These are phyloP conservation scores for Coemansia sp. DNA, from an alignment of 192 early-diverging fungal genomes.

Conservation along the genomic window DNA sequence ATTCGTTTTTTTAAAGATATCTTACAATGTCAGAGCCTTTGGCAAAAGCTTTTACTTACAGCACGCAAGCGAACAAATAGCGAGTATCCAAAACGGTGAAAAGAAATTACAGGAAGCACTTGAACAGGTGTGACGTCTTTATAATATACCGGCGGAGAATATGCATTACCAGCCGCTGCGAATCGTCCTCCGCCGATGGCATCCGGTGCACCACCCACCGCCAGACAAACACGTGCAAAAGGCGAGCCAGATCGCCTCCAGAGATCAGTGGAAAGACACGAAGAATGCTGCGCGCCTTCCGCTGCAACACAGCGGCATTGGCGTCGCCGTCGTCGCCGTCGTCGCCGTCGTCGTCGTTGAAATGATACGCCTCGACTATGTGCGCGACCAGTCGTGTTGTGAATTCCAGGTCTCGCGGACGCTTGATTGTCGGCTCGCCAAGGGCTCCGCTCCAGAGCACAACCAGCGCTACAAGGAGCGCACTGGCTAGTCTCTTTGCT, in stretches of 20 bases:
- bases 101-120: too few relatives aligned
- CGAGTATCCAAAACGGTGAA: too few relatives aligned
- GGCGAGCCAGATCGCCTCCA: conserved; percentile 30
- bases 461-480: conserved; percentile 30
- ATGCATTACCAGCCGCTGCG: conserved; percentile 28
- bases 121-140: conserved; percentile 31
- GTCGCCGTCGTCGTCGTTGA: conserved; percentile 4
- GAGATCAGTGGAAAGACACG: conserved; percentile 23
- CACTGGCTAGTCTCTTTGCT: conserved; percentile 26
- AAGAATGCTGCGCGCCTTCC: conserved; percentile 4
- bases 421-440: conserved; percentile 27
- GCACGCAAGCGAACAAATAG: too few relatives aligned
- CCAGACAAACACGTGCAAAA: conserved; percentile 49
- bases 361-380: conserved; percentile 19
- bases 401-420: conserved; percentile 29
- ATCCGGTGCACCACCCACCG: conserved; percentile 41
- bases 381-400: conserved; percentile 24
- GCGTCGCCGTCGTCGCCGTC: too few relatives aligned
- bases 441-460: conserved; percentile 49
- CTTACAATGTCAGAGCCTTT: too few relatives aligned
- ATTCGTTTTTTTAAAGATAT: too few relatives aligned
- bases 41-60: too few relatives aligned
- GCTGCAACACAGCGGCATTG: not conserved
- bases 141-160: conserved; percentile 39
- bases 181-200: conserved; percentile 36